Conservation (phyloP, 164 flowering plant species). For the Chloranthus sessilifolius region DNA sequence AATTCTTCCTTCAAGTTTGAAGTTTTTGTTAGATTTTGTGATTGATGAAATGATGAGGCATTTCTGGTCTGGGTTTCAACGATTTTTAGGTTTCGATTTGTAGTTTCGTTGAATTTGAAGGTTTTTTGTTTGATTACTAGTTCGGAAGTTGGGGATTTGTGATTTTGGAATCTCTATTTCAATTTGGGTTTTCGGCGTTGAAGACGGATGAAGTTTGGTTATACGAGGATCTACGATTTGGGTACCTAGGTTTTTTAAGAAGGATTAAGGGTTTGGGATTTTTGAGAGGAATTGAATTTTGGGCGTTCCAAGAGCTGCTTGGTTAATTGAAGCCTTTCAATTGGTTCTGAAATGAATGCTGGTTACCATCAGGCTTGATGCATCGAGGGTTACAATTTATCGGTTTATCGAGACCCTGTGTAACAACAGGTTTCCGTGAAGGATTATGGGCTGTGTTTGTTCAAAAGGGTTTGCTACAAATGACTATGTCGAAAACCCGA, state of each 20-base stretch:
- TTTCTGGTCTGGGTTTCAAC: slow-evolving; percentile 2
- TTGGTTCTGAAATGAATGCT: background rate
- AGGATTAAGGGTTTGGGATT: background rate
- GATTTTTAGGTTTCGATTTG: background rate
- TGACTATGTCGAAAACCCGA: too few relatives aligned
- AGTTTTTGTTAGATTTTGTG: background rate
- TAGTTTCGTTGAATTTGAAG: background rate
- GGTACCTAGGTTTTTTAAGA: background rate
- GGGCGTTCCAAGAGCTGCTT: background rate
- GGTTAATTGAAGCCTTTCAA: too few relatives aligned
- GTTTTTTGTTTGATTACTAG: too few relatives aligned
- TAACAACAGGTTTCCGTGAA: slow-evolving; percentile 6
- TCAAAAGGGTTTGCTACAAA: slow-evolving; percentile 48
- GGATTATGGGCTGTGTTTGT: slow-evolving; percentile 85
- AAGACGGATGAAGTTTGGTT: slow-evolving; percentile 2
- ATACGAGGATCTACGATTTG: background rate
- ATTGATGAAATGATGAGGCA: slow-evolving; percentile 1
- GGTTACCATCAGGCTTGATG: slow-evolving; percentile 13
- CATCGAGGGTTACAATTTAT: slow-evolving; percentile 8
- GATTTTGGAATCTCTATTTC: background rate
- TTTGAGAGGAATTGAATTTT: background rate
- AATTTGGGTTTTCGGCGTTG: slow-evolving; percentile 1
- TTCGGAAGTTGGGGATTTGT: background rate
- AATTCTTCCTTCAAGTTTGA: background rate
- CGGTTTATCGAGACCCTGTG: slow-evolving; percentile 8